Base-by-base conservation (phyloP, 2,329 filamentous ascomycete species). In the Monilinia polystroma region DNA sequence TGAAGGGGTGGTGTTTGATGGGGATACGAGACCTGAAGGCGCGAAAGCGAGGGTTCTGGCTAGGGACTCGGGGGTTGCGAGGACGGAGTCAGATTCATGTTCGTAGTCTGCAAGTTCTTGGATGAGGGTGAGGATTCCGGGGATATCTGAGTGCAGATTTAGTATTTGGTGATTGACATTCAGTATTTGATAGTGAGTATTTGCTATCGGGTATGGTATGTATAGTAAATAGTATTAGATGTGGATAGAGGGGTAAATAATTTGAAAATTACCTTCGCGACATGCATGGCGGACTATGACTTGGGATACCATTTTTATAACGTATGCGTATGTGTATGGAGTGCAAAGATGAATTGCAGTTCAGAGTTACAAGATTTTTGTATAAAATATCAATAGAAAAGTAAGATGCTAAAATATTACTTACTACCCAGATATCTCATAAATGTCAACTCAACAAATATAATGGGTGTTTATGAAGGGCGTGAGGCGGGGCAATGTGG, bases 91-190 rank as follows among this genome's bases (percentile, higher is more conserved):
- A 3, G 88, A 81, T 74, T 90, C 90, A 38, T 94, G 87, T 78
- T 97, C 93, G 81, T 97, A 97, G 73, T 88, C 86, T 72, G 94
- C 94, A 11, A 98, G 87, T 76, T 93, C 94, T 65, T 87, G 85
- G 79, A 98, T 93, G 75, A 97, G 83, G 71, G 83, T 79, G 35
- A 97, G 86, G 77, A 98, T 97, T n/a, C 83, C 82, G 32, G 88
- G 85, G 67, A 96, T 86, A 75, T 98, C 94, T 96, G 71, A 18
- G 29, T 47, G 18, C 1, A 4, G 26, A 5, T 12, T 66, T 66
- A 62, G 64, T 60, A 29, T 26, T n/a, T 32, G 14, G 20, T 38
- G 29, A 10, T 49, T 20, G 20, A 2, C 1, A 14, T 12, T n/a
- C n/a, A 8, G 12, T 16, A 43, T 43, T 14, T 43, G 16, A 43